These are phyloP conservation scores for Colletotrichum sp. DNA, from an alignment of 2,329 filamentous ascomycete genomes.

Conservation along the genomic window DNA sequence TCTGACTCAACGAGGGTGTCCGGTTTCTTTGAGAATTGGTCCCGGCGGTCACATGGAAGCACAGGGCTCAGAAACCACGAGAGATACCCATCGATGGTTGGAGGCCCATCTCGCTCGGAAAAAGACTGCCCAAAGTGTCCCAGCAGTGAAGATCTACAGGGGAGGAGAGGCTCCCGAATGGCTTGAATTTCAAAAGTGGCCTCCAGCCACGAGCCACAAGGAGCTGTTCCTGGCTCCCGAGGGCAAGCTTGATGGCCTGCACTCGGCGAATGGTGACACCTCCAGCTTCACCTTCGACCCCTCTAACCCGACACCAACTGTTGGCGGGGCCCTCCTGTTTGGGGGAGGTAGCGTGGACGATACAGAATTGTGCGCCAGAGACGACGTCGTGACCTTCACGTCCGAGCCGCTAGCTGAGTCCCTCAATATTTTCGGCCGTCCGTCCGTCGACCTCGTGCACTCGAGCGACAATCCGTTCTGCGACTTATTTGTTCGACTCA, in stretches of 20 bases:
- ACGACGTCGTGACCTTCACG: slow-evolving; percentile 27
- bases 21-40: slow-evolving; percentile 22
- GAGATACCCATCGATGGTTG: slow-evolving; percentile 12
- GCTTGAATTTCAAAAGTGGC: slow-evolving; percentile 18
- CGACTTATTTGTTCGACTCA: slow-evolving; percentile 28
- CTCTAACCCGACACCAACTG: slow-evolving; percentile 25
- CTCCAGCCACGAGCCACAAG: background rate
- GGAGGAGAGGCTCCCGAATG: slow-evolving; percentile 22
- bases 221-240: slow-evolving; percentile 3
- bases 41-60: slow-evolving; percentile 21
- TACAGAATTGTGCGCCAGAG: slow-evolving; percentile 16
- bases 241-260: background rate
- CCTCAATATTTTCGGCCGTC: slow-evolving; percentile 25
- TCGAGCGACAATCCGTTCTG: slow-evolving; percentile 26
- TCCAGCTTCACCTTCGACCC: slow-evolving; percentile 28
- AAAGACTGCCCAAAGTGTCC: background rate
- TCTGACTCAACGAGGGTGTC: slow-evolving; percentile 7
- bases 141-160: slow-evolving; percentile 6
- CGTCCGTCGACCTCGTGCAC: slow-evolving; percentile 25
- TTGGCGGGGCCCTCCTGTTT: slow-evolving; percentile 21
- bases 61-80: background rate
- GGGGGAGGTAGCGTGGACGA: slow-evolving; percentile 23
- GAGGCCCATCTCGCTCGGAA: background rate
- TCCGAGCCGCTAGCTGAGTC: slow-evolving; percentile 21
- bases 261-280: background rate